Evolutionary conservation across 1,284 basidiomycete species (phyloP), one percentile per base, ranked within the genome.

Genomic region (Schizophyllum commune): DNA sequence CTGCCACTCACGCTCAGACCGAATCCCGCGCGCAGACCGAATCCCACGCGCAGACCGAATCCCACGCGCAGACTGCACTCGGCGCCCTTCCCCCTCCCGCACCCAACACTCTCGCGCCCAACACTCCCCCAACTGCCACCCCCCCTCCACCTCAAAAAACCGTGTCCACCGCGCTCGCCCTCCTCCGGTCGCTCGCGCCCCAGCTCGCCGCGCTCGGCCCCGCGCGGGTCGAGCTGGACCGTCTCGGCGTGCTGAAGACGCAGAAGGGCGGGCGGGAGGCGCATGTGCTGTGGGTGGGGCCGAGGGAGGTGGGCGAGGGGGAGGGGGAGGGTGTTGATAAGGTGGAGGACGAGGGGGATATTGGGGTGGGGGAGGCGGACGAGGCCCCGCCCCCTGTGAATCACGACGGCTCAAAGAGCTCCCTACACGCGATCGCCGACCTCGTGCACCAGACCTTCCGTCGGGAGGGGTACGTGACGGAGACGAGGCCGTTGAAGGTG

Each of bases 401-500:
- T n/a, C n/a, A n/a, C n/a, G n/a, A n/a, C n/a, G n/a, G n/a, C n/a
- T n/a, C n/a, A n/a, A n/a, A 47, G 39, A 47, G 39, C 70, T 27
- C 17, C 27, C 32, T 57, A 5, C 5, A 52, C 4, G 17, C 33
- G 17, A 56, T 52, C n/a, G 39, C 39, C 83, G 80, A 80, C 13
- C 68, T 83, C 17, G 74, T 83, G 0, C 72, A 79, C 67, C 71
- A 67, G 55, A 61, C 71, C 13, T 89, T 90, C 68, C 75, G 68
- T 53, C 65, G 75, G 0, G 80, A 78, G 0, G 85, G 83, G 0
- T 84, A 82, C 65, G 68, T 83, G 52, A 70, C 67, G 0, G 83
- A 87, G 21, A 73, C 69, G 8, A 76, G 87, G 1, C 82, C 83
- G 0, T 74, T 89, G 32, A 89, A 86, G 74, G 87, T 86, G 59